Base-by-base conservation (phyloP, 257 asterid species). In the Salvia miltiorrhiza region DNA sequence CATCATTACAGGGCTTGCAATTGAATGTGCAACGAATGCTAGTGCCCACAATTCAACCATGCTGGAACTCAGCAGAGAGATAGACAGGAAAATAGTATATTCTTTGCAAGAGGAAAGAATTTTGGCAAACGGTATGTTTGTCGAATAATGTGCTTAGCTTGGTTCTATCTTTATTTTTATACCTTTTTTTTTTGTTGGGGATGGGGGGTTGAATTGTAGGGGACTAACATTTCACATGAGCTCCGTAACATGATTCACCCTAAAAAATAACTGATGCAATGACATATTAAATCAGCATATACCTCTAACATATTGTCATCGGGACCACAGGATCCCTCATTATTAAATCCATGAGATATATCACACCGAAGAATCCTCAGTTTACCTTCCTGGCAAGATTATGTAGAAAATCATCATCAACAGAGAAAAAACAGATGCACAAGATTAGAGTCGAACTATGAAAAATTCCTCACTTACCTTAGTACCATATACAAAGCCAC, bases 401-500 rank as follows among this genome's bases (percentile, higher is more conserved):
- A 64, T 43, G 33, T 56, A 50, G 58, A 40, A 55, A 70, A 72
- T 21, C 23, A 43, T 11, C 37, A 47, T 41, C n/a, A 37, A 19
- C 48, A 61, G 67, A 52, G 16, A 54, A 40, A 53, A 67, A 33
- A 33, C 23, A 54, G 33, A 57, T 3, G 33, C 61, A 44, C 52
- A 50, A 59, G 52, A 50, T 19, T 16, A 71, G 20, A 70, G 40
- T 63, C 13, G 23, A 23, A 58, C 55, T 19, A 13, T 32, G 45
- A 44, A 26, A 12, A 9, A 23, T 21, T 30, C 61, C 65, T 63
- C n/a, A 8, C 71, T 69, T 64, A 89, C 97, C 93, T 93, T 93
- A 64, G 99, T 93, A 77, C 99, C 99, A 77, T 93, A 93, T 69
- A 93, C 89, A 83, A 93, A 87, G 65, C 97, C 99, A 67, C 95